Evolutionary conservation across 2,329 filamentous ascomycete genomes (phyloP), one percentile per base, ranked within the genome.

Genomic region (Grosmannia serpens): DNA sequence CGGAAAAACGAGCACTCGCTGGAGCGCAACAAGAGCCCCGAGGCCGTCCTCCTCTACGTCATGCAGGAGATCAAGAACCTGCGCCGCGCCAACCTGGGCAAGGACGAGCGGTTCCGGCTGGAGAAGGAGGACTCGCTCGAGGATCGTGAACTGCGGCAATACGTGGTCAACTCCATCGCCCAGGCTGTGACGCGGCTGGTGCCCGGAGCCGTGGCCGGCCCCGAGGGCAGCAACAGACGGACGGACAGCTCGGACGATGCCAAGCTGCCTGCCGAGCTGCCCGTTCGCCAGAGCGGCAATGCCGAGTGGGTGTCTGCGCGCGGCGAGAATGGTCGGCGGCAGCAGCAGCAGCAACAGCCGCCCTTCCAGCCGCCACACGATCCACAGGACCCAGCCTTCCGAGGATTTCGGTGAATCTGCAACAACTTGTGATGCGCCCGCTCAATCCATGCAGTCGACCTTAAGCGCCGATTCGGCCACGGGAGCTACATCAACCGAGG

Each of bases 11-110:
- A 86, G 64, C 80, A 88, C 65, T 86, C 88, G 38, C 76, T 81
- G n/a, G 84, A 88, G 62, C 86, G 94, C 63, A 89, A 80, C 64
- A 83, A 85, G 65, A 91, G 88, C 65, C 84, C 92, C 0, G 94
- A 99, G 71, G 88, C 94, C 63, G 92, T 96, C 7, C 79, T 97
- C 61, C 80, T 95, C 20, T 91, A 91, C 76, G 90, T 96, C 62
- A 87, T 94, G 74, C 86, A 91, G 65, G 94, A 97, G 75, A 94
- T 99, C 68, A 89, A 89, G 67, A 83, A 84, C 62, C 82, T 92
- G 67, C 87, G 92, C 67, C 85, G 94, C 56, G 81, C 84, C 66
- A 91, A 95, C 73, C 83, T 95, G 79, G 79, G 81, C 70, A 96
- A 96, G 75, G 86, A 92, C 22, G 86, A 95, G 66, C 86, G 88